Evolutionary conservation across 768 basidiomycete genomes (phyloP).

Genomic region (Mycena haematopus): DNA sequence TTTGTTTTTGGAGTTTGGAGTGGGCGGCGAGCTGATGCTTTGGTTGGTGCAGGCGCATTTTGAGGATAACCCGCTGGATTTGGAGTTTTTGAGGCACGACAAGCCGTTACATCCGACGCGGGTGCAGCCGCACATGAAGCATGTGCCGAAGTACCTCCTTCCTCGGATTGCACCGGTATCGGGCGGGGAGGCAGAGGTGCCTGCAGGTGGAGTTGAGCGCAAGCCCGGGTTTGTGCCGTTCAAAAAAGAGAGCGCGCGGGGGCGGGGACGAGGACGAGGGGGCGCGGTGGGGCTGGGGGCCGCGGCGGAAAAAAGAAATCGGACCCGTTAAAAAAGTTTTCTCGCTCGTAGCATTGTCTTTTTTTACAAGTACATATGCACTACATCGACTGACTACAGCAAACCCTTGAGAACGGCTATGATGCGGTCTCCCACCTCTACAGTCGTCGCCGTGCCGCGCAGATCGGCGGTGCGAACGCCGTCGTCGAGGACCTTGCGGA

Average conservation of each 20-base stretch:
- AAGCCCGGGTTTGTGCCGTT: conserved; percentile 74
- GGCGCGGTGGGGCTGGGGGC: conserved; percentile 52
- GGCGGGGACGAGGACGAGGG: conserved; percentile 59
- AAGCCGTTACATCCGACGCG: conserved; percentile 91
- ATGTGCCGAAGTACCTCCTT: conserved; percentile 91
- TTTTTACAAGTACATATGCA: not conserved
- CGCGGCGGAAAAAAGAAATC: conserved; percentile 72
- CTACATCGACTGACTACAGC: conserved; percentile 45
- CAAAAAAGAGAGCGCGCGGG: conserved; percentile 62
- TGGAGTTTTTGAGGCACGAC: conserved; percentile 93
- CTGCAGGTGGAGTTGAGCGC: conserved; percentile 33
- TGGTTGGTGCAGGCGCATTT: conserved; percentile 86
- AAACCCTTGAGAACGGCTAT: conserved; percentile 71
- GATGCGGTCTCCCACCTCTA: conserved; percentile 84
- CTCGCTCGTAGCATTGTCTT: conserved; percentile 34
- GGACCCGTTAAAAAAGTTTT: conserved; percentile 85
- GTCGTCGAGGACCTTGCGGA: conserved; percentile 85
- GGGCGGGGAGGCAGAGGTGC: conserved; percentile 53
- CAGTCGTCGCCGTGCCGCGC: conserved; percentile 77
- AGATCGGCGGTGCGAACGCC: conserved; percentile 88
- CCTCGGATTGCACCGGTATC: conserved; percentile 76
- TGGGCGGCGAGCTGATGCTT: not conserved
- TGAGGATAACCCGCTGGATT: conserved; percentile 93
- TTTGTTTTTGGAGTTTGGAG: not conserved
- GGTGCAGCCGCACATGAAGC: conserved; percentile 93